These are phyloP conservation scores for Paraphaeosphaeria minitans DNA, from an alignment of 2,329 filamentous ascomycete genomes.

Conservation along the genomic window DNA sequence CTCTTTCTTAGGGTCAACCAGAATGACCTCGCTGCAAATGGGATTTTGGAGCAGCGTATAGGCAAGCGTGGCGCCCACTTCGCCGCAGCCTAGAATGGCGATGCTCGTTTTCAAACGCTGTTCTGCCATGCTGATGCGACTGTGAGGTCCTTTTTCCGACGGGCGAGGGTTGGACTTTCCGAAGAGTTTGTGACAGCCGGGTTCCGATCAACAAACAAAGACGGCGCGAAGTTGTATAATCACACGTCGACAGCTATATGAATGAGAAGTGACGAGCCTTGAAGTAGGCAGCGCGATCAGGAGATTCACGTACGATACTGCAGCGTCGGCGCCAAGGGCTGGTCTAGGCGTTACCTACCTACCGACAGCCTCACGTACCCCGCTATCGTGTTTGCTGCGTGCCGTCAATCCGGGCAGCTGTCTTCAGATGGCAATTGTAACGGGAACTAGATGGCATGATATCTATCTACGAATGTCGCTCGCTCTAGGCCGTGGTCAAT, in stretches of 20 bases:
- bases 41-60: conserved; percentile 58
- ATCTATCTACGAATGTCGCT: background rate
- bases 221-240: background rate
- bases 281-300: background rate
- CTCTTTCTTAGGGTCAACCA: conserved; percentile 57
- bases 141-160: too few relatives aligned
- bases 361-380: conserved; percentile 3
- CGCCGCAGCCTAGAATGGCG: conserved; percentile 58
- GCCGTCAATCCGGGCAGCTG: background rate
- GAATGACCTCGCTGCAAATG: conserved; percentile 58
- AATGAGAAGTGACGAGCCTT: background rate
- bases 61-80: conserved; percentile 58
- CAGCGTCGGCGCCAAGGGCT: conserved; percentile 3
- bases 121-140: conserved; percentile 21
- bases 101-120: conserved; percentile 48
- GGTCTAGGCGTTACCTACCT: too few relatives aligned
- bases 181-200: background rate
- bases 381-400: background rate
- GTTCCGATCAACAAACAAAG: background rate
- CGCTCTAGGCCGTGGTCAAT: conserved; percentile 28
- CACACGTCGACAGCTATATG: too few relatives aligned
- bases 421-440: background rate
- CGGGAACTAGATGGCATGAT: background rate
- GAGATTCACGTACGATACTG: background rate
- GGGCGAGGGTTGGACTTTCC: conserved; percentile 1